Conservation (phyloP, 169 alveolate species). For the Cardiosporidium cionae region DNA sequence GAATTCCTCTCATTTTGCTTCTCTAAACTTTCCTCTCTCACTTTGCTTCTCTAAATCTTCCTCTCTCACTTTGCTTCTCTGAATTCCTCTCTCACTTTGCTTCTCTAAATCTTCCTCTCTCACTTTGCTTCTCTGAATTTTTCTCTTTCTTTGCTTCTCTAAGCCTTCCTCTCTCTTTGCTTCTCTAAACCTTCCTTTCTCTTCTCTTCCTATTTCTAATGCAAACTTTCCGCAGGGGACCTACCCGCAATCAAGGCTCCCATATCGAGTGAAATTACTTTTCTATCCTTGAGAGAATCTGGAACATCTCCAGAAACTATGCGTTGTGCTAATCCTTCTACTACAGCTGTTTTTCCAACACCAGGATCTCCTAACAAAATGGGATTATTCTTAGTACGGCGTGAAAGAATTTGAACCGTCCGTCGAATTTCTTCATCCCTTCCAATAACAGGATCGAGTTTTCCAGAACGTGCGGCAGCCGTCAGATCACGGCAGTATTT, state of each 20-base stretch:
- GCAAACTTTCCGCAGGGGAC: background rate
- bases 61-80: background rate
- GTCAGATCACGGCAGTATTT: constrained; percentile 67
- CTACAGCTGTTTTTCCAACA: constrained; percentile 80
- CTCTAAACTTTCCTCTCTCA: too few relatives aligned
- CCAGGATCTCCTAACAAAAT: constrained; percentile 77
- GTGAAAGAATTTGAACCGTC: constrained; percentile 62
- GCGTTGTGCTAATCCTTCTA: constrained; percentile 74
- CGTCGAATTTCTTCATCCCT: constrained; percentile 76
- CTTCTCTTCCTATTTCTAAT: too few relatives aligned
- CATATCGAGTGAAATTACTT: constrained; percentile 62
- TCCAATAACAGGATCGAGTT: constrained; percentile 78
- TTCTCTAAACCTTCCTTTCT: too few relatives aligned
- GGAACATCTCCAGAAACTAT: constrained; percentile 78
- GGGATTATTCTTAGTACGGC: constrained; percentile 78
- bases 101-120: background rate
- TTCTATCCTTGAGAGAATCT: constrained; percentile 64
- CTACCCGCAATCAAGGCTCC: constrained; percentile 63
- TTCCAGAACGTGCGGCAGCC: constrained; percentile 71
- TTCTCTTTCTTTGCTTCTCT: too few relatives aligned
- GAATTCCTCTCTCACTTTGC: background rate
- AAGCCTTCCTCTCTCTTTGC: too few relatives aligned
- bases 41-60: too few relatives aligned
- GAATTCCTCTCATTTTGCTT: too few relatives aligned
- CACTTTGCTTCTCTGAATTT: background rate